These are phyloP conservation scores for Yarrowia sp. DNA, from an alignment of 805 yeast genomes.

Conservation along the genomic window DNA sequence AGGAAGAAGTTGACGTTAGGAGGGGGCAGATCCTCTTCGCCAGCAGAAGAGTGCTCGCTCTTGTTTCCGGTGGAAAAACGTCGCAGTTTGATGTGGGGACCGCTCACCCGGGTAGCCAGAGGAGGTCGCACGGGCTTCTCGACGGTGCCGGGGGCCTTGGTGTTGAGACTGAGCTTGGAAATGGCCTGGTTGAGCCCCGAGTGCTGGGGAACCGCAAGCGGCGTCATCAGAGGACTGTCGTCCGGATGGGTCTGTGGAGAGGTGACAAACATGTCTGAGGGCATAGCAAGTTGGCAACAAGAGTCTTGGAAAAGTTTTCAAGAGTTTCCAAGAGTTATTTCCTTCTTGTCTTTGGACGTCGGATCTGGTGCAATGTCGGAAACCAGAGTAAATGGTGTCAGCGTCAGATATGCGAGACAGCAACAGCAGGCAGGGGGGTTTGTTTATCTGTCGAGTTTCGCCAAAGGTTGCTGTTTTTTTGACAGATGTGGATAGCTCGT, in stretches of 20 bases:
- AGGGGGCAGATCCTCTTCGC: conserved; percentile 50
- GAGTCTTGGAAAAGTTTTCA: neutral
- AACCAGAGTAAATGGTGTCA: conserved; percentile 14
- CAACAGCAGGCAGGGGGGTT: conserved; percentile 31
- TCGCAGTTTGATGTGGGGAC: conserved; percentile 34
- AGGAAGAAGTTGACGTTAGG: conserved; percentile 48
- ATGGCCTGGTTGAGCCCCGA: conserved; percentile 23
- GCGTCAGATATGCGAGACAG: conserved; percentile 36
- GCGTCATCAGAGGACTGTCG: conserved; percentile 34
- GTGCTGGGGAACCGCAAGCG: conserved; percentile 25
- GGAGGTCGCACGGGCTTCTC: conserved; percentile 35
- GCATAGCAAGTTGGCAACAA: too few relatives aligned
- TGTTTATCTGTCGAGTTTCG: conserved; percentile 8
- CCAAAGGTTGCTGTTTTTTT: neutral
- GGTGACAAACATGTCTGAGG: conserved; percentile 7
- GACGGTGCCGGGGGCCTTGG: conserved; percentile 19
- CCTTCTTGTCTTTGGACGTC: conserved; percentile 9
- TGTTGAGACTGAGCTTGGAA: conserved; percentile 35
- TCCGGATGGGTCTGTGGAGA: conserved; percentile 29
- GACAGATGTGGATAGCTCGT: neutral
- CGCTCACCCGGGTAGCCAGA: conserved; percentile 24
- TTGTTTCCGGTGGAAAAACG: conserved; percentile 22
- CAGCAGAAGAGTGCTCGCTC: conserved; percentile 39
- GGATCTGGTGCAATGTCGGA: conserved; percentile 27
- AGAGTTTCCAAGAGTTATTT: too few relatives aligned